phyloP scores from a whole-genome alignment of 768 basidiomycete genomes.

The Lanmaoa rubissima region DNA sequence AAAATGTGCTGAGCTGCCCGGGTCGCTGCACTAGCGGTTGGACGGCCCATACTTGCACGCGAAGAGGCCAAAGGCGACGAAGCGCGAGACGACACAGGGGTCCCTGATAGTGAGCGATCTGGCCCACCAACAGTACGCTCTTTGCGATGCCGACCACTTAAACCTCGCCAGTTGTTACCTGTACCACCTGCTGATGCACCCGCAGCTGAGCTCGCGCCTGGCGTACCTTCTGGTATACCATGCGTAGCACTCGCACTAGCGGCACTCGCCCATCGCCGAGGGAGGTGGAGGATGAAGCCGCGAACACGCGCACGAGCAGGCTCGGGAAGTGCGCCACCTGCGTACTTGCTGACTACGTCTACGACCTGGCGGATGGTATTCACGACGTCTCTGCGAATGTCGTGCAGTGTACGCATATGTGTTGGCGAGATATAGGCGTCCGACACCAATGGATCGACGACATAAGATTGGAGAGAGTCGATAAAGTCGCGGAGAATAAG shows the following conservation, averaged over 20 bases:
- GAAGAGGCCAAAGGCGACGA: slow-evolving; percentile 32
- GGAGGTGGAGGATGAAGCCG: slow-evolving; percentile 76
- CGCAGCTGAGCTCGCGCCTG: slow-evolving; percentile 37
- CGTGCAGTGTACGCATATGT: slow-evolving; percentile 65
- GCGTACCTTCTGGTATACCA: slow-evolving; percentile 27
- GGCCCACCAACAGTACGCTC: slow-evolving; percentile 41
- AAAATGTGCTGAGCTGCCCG: slow-evolving; percentile 79
- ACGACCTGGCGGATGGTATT: slow-evolving; percentile 88
- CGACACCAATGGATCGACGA: slow-evolving; percentile 23
- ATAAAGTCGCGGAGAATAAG: slow-evolving; percentile 82
- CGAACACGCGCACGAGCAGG: slow-evolving; percentile 74
- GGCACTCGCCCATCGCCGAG: slow-evolving; percentile 70
- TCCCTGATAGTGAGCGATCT: slow-evolving; percentile 31
- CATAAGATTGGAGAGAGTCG: slow-evolving; percentile 53
- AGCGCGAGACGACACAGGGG: slow-evolving; percentile 36
- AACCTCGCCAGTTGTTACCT: slow-evolving; percentile 18
- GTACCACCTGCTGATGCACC: slow-evolving; percentile 29
- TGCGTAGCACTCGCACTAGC: slow-evolving; percentile 25
- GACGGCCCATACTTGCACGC: slow-evolving; percentile 21
- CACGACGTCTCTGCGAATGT: slow-evolving; percentile 81
- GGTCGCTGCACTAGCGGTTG: slow-evolving; percentile 55
- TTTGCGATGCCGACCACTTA: slow-evolving; percentile 24
- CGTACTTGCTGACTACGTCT: slow-evolving; percentile 81
- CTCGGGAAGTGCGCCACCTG: slow-evolving; percentile 83
- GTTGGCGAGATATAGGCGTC: slow-evolving; percentile 40